These are phyloP conservation scores for Vinca minor DNA, from an alignment of 257 asterid species.

Conservation along the genomic window DNA sequence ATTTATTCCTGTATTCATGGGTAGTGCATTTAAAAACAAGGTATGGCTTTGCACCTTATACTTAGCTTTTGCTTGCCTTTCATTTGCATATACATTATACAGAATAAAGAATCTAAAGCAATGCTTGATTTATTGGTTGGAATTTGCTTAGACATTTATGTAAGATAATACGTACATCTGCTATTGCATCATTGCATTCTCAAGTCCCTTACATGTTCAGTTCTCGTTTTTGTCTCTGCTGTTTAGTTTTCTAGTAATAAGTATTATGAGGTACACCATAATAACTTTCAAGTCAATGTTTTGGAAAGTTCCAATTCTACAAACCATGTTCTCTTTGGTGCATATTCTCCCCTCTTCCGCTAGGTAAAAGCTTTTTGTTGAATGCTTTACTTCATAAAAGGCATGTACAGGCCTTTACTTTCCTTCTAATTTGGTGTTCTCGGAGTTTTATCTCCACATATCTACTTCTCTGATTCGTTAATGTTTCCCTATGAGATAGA, in stretches of 20 bases:
- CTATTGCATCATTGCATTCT: background rate
- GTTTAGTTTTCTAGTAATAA: background rate
- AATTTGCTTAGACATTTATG: background rate
- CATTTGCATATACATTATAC: too few species aligned
- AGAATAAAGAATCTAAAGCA: background rate
- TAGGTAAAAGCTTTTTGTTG: background rate
- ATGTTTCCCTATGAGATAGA: background rate
- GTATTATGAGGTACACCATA: background rate
- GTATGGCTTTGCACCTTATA: slow-evolving; percentile 23
- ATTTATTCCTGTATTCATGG: slow-evolving; percentile 96
- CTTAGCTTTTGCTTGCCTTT: background rate
- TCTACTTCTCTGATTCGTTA: background rate
- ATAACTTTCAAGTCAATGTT: background rate
- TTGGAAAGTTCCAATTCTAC: too few species aligned
- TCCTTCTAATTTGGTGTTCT: background rate
- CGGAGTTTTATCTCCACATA: background rate
- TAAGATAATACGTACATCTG: background rate
- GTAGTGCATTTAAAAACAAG: slow-evolving; percentile 99
- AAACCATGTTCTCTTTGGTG: background rate
- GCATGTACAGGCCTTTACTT: background rate
- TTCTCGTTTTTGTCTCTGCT: background rate
- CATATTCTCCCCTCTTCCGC: background rate
- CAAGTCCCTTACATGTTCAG: background rate
- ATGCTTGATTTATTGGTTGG: slow-evolving; percentile 1
- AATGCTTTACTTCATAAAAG: background rate